A percentile compares a stretch with the other conserved stretches of the same genome.
Conservation (phyloP, 768 basidiomycete species). For the Mycena pura region DNA sequence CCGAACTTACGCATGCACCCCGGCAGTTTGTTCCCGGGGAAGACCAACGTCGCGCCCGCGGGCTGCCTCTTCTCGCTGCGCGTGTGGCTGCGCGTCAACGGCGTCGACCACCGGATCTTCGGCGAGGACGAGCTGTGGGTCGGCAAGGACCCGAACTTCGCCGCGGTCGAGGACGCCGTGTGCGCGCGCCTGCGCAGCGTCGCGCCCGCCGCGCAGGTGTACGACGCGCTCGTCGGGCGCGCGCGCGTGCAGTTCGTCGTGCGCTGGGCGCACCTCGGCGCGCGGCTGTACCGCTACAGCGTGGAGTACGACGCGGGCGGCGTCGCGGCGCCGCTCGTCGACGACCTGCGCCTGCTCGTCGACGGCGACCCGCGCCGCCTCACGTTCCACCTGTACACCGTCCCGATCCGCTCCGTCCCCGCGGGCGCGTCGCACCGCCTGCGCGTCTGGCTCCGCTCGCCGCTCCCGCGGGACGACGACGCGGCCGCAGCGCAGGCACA, state of each 20-base stretch:
- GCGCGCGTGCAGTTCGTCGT: conserved; percentile 63
- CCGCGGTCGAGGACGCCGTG: conserved; percentile 59
- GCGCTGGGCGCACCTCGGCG: conserved; percentile 51
- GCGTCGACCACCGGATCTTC: conserved; percentile 69
- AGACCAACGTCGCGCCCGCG: conserved; percentile 56
- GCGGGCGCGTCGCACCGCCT: conserved; percentile 65
- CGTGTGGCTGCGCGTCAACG: conserved; percentile 66
- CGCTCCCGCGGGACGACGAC: conserved; percentile 29
- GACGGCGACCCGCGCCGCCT: conserved; percentile 61
- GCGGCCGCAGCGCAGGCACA: no score
- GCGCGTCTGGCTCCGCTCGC: conserved; percentile 67
- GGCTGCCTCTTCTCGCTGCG: conserved; percentile 63
- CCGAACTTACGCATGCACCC: neutral
- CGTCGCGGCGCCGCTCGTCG: conserved; percentile 60
- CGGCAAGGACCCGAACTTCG: conserved; percentile 70
- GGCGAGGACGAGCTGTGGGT: conserved; percentile 71
- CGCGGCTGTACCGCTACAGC: conserved; percentile 57
- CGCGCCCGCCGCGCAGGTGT: conserved; percentile 54
- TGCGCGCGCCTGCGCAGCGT: conserved; percentile 56
- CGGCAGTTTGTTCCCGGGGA: conserved; percentile 63
- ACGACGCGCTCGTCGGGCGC: conserved; percentile 61
- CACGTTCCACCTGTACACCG: conserved; percentile 66
- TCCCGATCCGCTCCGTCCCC: conserved; percentile 61
- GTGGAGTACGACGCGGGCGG: conserved; percentile 73
- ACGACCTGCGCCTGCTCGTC: conserved; percentile 57